Percentiles rank a stretch among this genome's conserved stretches.
Conservation (phyloP, 2,329 filamentous ascomycete species). For the Fusarium sp. region DNA sequence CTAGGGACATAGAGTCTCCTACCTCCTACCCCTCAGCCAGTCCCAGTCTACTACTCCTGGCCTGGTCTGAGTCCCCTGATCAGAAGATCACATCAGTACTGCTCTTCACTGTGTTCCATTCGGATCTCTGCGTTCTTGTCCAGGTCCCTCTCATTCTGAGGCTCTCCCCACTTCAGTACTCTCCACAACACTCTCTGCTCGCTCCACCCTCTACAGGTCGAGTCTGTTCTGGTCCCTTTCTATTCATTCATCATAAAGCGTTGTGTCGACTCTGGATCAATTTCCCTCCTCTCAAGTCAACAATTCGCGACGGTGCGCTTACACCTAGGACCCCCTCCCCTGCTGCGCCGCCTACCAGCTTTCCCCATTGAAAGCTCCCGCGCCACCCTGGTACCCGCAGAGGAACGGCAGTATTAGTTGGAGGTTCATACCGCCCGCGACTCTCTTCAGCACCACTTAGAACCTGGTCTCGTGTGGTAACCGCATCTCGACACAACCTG, state of each 20-base stretch:
- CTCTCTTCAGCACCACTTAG: conserved; percentile 41
- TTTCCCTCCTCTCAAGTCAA: conserved; percentile 23
- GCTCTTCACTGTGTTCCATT: conserved; percentile 28
- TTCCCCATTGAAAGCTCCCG: conserved; percentile 36
- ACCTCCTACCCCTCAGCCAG: conserved; percentile 36
- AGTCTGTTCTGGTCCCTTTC: not conserved
- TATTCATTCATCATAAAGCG: conserved; percentile 35
- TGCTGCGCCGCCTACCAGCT: conserved; percentile 40
- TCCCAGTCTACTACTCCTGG: conserved; percentile 2
- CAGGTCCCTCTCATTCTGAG: conserved; percentile 12
- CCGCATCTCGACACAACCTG: conserved; percentile 43
- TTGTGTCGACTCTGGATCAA: conserved; percentile 32
- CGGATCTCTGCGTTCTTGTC: conserved; percentile 29
- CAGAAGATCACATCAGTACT: conserved; percentile 39
- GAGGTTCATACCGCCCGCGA: conserved; percentile 41
- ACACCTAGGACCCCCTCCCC: conserved; percentile 33
- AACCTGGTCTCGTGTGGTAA: conserved; percentile 49
- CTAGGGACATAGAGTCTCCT: conserved; percentile 38
- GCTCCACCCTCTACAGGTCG: conserved; percentile 24
- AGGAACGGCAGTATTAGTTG: conserved; percentile 44
- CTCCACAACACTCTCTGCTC: conserved; percentile 26
- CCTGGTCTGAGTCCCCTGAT: conserved; percentile 29
- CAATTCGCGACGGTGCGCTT: conserved; percentile 28
- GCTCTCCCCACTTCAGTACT: conserved; percentile 39
- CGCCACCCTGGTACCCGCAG: conserved; percentile 31